Evolutionary conservation across 192 early-diverging fungal genomes (phyloP).

Genomic region (Backusella australiensis): DNA sequence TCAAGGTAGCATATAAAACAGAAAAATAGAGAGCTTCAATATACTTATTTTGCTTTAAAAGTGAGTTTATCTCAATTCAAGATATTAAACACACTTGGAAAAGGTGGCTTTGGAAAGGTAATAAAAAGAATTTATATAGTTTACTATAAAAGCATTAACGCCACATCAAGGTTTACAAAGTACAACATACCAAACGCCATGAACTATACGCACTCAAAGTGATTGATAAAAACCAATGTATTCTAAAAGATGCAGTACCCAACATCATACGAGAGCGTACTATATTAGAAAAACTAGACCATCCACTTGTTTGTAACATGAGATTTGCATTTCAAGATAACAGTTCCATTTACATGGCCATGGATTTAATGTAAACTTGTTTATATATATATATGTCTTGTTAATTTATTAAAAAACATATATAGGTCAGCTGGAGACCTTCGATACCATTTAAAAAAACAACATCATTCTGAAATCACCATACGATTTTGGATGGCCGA

Average conservation of each 20-base stretch:
- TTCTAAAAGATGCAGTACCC: constrained; percentile 79
- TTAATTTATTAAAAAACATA: not conserved
- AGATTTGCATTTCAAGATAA: constrained; percentile 91
- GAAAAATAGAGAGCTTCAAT: not conserved
- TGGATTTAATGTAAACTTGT: constrained; percentile 73
- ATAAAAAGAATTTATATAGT: not conserved
- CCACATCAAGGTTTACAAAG: constrained; percentile 65
- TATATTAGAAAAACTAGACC: constrained; percentile 76
- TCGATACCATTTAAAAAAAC: constrained; percentile 73
- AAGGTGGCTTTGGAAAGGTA: constrained; percentile 90
- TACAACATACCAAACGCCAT: constrained; percentile 68
- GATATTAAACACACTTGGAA: constrained; percentile 75
- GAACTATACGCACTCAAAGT: constrained; percentile 82
- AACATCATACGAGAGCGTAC: constrained; percentile 81
- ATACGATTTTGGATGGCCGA: constrained; percentile 91
- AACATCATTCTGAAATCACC: constrained; percentile 70
- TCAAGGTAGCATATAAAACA: not conserved
- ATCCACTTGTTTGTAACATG: constrained; percentile 68
- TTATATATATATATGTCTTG: not conserved
- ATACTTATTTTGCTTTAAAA: not conserved
- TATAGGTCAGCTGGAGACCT: constrained; percentile 80
- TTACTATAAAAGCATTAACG: not conserved
- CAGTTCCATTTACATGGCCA: constrained; percentile 84
- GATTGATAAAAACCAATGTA: constrained; percentile 84
- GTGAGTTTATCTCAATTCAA: constrained; percentile 62